These are phyloP conservation scores for Coffea humblotiana DNA, from an alignment of 305 asterid species.

Conservation along the genomic window DNA sequence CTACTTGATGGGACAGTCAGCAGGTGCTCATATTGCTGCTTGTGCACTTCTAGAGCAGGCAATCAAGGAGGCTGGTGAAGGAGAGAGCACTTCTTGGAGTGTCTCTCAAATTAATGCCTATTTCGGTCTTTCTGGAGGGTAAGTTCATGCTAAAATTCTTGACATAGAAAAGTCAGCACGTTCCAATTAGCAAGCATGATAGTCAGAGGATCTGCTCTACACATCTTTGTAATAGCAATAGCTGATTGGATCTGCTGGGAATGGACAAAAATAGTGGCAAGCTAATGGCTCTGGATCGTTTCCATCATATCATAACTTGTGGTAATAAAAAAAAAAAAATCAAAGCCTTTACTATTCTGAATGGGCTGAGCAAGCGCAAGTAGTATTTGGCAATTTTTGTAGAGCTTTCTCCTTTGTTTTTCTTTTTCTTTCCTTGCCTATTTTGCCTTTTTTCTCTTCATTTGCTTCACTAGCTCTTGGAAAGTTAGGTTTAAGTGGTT, in stretches of 20 bases:
- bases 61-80: slow-evolving; percentile 67
- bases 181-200: neutral
- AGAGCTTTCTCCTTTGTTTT: no score
- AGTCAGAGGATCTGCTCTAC: neutral
- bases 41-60: slow-evolving; percentile 91
- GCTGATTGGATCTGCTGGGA: neutral
- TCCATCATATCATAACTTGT: neutral
- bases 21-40: slow-evolving; percentile 96
- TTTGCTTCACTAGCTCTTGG: neutral
- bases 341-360: no score
- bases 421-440: no score
- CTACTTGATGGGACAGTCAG: slow-evolving; percentile 96
- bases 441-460: no score
- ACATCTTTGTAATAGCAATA: no score
- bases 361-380: no score
- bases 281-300: neutral
- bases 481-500: neutral
- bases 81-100: slow-evolving; percentile 76
- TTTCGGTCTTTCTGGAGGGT: slow-evolving; percentile 98
- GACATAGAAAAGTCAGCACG: neutral
- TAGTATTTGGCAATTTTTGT: no score
- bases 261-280: neutral
- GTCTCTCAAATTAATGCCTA: slow-evolving; percentile 83
- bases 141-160: slow-evolving; percentile 24
- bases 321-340: no score